Percentiles rank a stretch among this genome's conserved stretches.
Evolutionary conservation across 768 basidiomycete genomes (phyloP).

Genomic region (Mycena latifolia): DNA sequence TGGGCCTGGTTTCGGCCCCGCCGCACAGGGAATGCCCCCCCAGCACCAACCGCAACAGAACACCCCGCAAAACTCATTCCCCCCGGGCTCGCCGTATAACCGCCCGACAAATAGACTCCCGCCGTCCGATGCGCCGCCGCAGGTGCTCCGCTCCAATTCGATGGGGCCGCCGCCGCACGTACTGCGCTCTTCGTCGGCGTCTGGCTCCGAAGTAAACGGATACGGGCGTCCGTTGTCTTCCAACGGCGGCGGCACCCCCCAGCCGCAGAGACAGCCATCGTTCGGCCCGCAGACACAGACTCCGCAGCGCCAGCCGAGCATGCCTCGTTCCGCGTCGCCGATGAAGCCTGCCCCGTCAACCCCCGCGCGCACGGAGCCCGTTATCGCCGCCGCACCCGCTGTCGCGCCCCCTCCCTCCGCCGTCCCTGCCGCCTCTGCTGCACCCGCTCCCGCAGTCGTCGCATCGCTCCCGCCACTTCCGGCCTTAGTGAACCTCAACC

Average conservation of each 20-base stretch:
- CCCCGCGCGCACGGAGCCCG: neutral
- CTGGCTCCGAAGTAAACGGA: conserved; percentile 22
- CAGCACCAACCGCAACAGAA: conserved; percentile 24
- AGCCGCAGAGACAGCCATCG: conserved; percentile 19
- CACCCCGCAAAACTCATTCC: conserved; percentile 11
- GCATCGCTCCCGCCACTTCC: conserved; percentile 59
- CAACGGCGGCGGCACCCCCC: conserved; percentile 16
- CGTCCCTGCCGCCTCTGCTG: conserved; percentile 18
- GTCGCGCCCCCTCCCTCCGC: neutral
- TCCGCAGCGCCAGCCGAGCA: conserved; percentile 25
- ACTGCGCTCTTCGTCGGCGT: conserved; percentile 27
- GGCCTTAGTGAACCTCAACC: conserved; percentile 61
- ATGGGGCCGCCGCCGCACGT: conserved; percentile 30
- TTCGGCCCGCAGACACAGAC: conserved; percentile 25
- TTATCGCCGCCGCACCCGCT: conserved; percentile 1
- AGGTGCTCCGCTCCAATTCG: conserved; percentile 29
- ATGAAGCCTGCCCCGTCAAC: conserved; percentile 30
- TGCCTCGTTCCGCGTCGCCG: conserved; percentile 31
- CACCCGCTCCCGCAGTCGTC: conserved; percentile 37
- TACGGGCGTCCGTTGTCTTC: conserved; percentile 14
- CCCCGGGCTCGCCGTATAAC: conserved; percentile 27
- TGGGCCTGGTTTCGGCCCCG: conserved; percentile 20
- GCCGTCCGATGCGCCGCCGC: conserved; percentile 24
- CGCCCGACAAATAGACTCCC: conserved; percentile 19
- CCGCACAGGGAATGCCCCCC: conserved; percentile 15